A percentile compares a stretch with the other conserved stretches of the same genome.
Conservation (phyloP, 306 rosid species). For the Castanea crenata region DNA sequence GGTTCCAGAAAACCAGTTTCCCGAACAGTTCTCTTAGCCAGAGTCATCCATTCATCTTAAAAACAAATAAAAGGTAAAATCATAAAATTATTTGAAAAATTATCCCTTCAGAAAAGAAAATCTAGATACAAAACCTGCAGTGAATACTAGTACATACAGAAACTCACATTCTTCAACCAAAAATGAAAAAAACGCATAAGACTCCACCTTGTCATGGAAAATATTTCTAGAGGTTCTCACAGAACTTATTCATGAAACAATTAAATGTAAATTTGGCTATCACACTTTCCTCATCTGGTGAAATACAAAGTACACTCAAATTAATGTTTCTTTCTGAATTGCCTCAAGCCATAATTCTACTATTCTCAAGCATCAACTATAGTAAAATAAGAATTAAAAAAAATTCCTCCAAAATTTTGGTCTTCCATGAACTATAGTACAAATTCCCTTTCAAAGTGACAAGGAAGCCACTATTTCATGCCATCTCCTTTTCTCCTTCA, state of each 20-base stretch:
- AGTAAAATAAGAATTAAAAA: constrained; percentile 11
- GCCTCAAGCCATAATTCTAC: constrained; percentile 8
- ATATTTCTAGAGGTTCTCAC: not conserved
- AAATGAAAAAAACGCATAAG: not conserved
- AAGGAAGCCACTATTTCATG: not conserved
- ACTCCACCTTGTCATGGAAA: not conserved
- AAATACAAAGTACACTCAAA: constrained; percentile 4
- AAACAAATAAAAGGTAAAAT: no score
- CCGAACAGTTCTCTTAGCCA: no score
- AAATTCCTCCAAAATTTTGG: constrained; percentile 30
- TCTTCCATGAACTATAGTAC: constrained; percentile 31
- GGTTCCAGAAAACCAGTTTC: no score
- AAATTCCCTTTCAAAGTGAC: constrained; percentile 11
- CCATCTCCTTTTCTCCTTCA: not conserved
- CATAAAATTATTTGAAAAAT: no score
- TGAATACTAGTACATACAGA: not conserved
- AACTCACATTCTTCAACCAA: not conserved
- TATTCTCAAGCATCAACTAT: constrained; percentile 20
- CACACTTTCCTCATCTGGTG: not conserved
- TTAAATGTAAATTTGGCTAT: not conserved
- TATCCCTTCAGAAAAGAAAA: no score
- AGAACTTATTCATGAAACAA: not conserved
- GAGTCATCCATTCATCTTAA: no score
- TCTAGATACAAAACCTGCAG: no score
- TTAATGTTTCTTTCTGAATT: constrained; percentile 23